These are phyloP conservation scores for Malus hybrid DNA, from an alignment of 331 rosid genomes.

Conservation along the genomic window DNA sequence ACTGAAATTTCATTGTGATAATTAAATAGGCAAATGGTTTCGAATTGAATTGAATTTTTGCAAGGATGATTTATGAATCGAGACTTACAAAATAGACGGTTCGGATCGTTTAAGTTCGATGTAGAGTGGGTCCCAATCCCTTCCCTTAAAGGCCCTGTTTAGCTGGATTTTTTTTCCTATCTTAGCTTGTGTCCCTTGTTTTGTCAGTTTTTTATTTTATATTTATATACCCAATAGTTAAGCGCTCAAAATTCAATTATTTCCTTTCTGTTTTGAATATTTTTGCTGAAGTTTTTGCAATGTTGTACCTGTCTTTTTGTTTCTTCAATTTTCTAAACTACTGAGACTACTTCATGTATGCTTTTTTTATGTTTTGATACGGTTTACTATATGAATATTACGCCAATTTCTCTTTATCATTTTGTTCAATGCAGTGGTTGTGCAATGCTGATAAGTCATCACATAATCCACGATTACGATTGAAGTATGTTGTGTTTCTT, in stretches of 20 bases:
- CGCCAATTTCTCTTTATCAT: not conserved
- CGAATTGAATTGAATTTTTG: too few relatives aligned
- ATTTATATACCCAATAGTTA: not conserved
- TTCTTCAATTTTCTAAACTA: not conserved
- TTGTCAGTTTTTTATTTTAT: not conserved
- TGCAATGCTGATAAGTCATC: constrained; percentile 95
- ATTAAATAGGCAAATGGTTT: too few relatives aligned
- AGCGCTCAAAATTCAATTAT: not conserved
- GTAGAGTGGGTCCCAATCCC: too few relatives aligned
- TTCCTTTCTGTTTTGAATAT: not conserved
- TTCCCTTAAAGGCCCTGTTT: not conserved
- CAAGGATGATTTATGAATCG: too few relatives aligned
- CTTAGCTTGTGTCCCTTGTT: not conserved
- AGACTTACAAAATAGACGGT: too few relatives aligned
- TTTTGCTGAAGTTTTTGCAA: not conserved
- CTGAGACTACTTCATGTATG: not conserved
- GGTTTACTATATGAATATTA: not conserved
- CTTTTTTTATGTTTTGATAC: not conserved
- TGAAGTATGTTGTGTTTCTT: constrained; percentile 56
- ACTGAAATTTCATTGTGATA: too few relatives aligned
- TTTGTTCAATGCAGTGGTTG: constrained; percentile 68
- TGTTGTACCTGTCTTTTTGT: not conserved
- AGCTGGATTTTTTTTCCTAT: not conserved
- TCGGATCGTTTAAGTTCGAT: too few relatives aligned
- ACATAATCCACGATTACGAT: constrained; percentile 73